phyloP scores from a whole-genome alignment of 192 early-diverging fungal genomes.

The Coemansia sp. region DNA sequence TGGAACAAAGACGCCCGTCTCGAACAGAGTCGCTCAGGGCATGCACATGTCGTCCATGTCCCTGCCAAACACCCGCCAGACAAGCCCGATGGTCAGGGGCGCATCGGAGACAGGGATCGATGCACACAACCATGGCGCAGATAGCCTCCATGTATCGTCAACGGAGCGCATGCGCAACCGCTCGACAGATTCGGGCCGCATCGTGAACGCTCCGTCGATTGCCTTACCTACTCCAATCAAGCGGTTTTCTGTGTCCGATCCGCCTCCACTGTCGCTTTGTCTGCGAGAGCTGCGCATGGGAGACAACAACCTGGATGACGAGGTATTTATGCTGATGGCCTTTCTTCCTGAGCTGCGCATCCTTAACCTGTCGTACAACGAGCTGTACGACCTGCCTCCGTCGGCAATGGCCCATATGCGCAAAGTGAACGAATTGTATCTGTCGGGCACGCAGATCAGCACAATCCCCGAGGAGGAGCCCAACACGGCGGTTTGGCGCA shows the following conservation, averaged over 20 bases:
- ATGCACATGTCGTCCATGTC: constrained; percentile 31
- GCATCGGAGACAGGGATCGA: constrained; percentile 26
- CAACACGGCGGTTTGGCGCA: constrained; percentile 61
- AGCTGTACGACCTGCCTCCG: constrained; percentile 76
- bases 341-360: constrained; percentile 70
- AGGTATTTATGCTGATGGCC: constrained; percentile 70
- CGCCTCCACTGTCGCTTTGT: constrained; percentile 53
- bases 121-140: not conserved
- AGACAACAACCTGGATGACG: constrained; percentile 83
- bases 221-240: constrained; percentile 27
- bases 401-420: constrained; percentile 67
- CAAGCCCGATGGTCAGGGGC: constrained; percentile 37
- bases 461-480: constrained; percentile 83
- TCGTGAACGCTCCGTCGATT: constrained; percentile 6
- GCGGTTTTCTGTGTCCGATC: constrained; percentile 54
- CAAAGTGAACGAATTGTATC: constrained; percentile 71
- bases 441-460: constrained; percentile 81
- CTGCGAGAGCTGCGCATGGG: constrained; percentile 67
- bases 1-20: constrained; percentile 22
- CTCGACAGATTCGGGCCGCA: constrained; percentile 40
- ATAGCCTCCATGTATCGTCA: not conserved
- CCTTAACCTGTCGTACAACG: constrained; percentile 78
- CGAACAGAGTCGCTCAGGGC: constrained; percentile 24
- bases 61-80: constrained; percentile 28
- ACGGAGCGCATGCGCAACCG: constrained; percentile 37